Percentiles rank a stretch among this genome's conserved stretches.
phyloP scores from a whole-genome alignment of 805 yeast species.

The Candida anglica region DNA sequence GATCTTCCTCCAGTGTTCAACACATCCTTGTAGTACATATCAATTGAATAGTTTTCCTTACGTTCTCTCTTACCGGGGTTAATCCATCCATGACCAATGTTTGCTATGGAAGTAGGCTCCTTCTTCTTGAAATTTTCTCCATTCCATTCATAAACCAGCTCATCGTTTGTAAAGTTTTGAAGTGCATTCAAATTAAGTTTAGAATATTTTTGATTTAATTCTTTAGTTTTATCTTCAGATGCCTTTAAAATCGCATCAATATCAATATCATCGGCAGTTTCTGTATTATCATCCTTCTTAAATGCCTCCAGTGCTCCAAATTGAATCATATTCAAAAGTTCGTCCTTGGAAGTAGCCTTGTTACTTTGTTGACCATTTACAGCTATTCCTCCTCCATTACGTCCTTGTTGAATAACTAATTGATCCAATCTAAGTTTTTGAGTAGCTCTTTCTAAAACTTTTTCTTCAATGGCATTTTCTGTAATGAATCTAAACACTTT shows the following conservation, averaged over 20 bases:
- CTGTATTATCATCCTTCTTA: conserved; percentile 9
- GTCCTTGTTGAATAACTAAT: conserved; percentile 77
- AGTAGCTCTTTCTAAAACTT: conserved; percentile 76
- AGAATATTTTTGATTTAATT: conserved; percentile 59
- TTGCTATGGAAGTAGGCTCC: conserved; percentile 44
- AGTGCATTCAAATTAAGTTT: conserved; percentile 71
- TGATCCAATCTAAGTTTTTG: conserved; percentile 77
- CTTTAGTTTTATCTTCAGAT: conserved; percentile 62
- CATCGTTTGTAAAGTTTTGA: conserved; percentile 68
- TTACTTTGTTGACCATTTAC: conserved; percentile 26
- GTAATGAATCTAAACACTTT: conserved; percentile 74
- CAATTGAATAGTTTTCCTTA: conserved; percentile 82
- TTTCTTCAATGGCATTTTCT: conserved; percentile 81
- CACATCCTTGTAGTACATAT: conserved; percentile 80
- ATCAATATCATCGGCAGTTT: conserved; percentile 46
- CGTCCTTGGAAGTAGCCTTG: conserved; percentile 58
- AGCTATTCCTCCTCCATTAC: conserved; percentile 30
- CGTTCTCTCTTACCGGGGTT: conserved; percentile 84
- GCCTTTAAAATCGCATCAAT: conserved; percentile 56
- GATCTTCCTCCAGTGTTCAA: conserved; percentile 69
- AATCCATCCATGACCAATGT: conserved; percentile 63
- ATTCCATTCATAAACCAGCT: conserved; percentile 79
- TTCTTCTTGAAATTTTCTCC: conserved; percentile 78
- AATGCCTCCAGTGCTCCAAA: conserved; percentile 56
- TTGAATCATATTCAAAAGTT: conserved; percentile 76